Evolutionary conservation across 2,329 filamentous ascomycete genomes (phyloP), one percentile per base, ranked within the genome.

Genomic region (Nigrograna mackinnonii): DNA sequence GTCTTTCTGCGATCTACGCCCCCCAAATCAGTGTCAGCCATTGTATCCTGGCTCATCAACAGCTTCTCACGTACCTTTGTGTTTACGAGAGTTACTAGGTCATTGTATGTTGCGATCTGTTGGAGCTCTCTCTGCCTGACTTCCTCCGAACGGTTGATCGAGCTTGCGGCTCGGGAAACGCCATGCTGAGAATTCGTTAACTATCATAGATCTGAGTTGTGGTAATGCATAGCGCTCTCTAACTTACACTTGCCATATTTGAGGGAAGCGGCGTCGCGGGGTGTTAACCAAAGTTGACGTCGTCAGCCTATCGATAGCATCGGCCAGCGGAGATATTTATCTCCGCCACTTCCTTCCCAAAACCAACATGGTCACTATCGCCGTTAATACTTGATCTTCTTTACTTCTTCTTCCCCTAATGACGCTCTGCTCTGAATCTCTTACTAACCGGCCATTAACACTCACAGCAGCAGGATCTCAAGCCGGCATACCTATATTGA

Each of bases 71-170:
- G 14, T 62, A 89, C 86, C 73, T 85, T 84, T n/a, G 74, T 62
- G 41, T 83, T 82, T 26, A 95, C 81, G 40, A 82, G 71, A 39
- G 79, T 74, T 50, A 91, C 88, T 32, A 96, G 75, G 9, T 79
- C 72, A 53, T 82, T 84, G 70, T 96, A 96, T 50, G 84, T 80
- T 43, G 78, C 73, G 59, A 96, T 95, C 68, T 87, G 87, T 55
- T 83, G 80, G 42, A 83, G 77, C 67, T 95, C 89, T 66, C 84
- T 81, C 53, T 83, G 77, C 44, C 81, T 80, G 62, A 87, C 82
- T 63, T 89, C 83, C 57, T 87, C 84, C 55, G 86, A 87, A 58
- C 78, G 75, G 47, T 74, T 70, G 41, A 79, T 77, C 47, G 81
- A 78, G 28, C 57, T 64, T 22, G 69, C 59, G 26, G 64, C 60